Evolutionary conservation across 768 basidiomycete species (phyloP), one percentile per base, ranked within the genome.

Genomic region (Omphalotus guepiniiformis): DNA sequence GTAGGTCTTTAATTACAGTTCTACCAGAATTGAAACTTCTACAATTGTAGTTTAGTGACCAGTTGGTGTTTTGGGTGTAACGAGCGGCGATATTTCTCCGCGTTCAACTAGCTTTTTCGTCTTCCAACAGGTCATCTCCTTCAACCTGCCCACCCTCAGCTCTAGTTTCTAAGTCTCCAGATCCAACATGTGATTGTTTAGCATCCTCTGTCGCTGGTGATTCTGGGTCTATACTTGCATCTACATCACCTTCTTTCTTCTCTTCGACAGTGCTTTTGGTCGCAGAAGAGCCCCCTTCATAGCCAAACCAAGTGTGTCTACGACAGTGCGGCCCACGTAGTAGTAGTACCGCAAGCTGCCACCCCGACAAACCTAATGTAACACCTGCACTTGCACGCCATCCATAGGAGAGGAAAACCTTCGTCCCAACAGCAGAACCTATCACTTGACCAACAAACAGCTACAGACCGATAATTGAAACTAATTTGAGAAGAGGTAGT

Each of bases 371-470:
- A 0, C 64, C 77, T 30, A 82, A 50, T 28, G 73, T 68, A 12
- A 79, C 57, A 29, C 64, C 65, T 2, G 76, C 72, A 12, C 73
- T 70, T 1, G 78, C 64, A 15, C 70, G 66, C 75, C 79, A 82
- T 3, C 81, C 82, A 39, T 73, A 54, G 12, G 63, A 47, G 26
- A 71, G 68, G 62, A 79, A 82, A 3, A 83, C 67, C 19, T 69
- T 59, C 2, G 78, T 75, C 29, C 79, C 73, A 5, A 77, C 74
- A 0, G 76, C 67, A 5, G 80, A 80, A 2, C 82, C 82, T 57
- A 78, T 75, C 9, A 82, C 77, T 63, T 82, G 79, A 0, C 82
- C 82, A 6, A 74, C 62, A 56, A 77, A 77, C n/a, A 74, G 53
- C 66, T 72, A 69, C 39, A 80, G 59, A 37, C 11, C 0, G 27